Evolutionary conservation across 352 stramenopile genomes (phyloP).

Genomic region (Pythium dissimile): DNA sequence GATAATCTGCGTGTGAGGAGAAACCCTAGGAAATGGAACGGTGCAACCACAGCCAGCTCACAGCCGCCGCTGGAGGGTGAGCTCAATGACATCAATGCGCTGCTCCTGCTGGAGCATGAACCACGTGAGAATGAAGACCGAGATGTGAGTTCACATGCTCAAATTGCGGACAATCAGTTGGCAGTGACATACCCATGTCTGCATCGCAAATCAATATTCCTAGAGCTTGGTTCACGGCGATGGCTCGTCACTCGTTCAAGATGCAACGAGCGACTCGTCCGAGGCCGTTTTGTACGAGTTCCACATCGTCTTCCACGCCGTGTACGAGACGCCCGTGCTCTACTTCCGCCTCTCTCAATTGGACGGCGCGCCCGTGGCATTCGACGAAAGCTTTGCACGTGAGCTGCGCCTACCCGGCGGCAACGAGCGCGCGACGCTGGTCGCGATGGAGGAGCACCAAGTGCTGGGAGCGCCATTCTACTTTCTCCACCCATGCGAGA

Average conservation of each 20-base stretch:
- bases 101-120: slow-evolving; percentile 15
- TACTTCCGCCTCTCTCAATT: slow-evolving; percentile 51
- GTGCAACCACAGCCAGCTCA: neutral
- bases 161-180: too few species aligned
- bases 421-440: slow-evolving; percentile 28
- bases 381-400: neutral
- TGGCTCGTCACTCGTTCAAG: too few species aligned
- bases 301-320: slow-evolving; percentile 78
- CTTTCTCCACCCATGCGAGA: slow-evolving; percentile 81
- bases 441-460: slow-evolving; percentile 69
- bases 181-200: too few species aligned
- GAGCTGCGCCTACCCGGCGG: slow-evolving; percentile 35
- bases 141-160: neutral
- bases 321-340: slow-evolving; percentile 72
- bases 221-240: slow-evolving; percentile 6
- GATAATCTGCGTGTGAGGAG: slow-evolving; percentile 25
- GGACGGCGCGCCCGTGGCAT: slow-evolving; percentile 36
- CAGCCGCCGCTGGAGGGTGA: neutral
- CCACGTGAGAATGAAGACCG: neutral
- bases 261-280: neutral
- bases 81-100: slow-evolving; percentile 12
- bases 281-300: slow-evolving; percentile 60
- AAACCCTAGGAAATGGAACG: neutral
- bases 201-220: too few species aligned
- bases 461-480: slow-evolving; percentile 64